Base-by-base conservation (phyloP, 2,329 filamentous ascomycete genomes). In the Pseudogymnoascus sp. region DNA sequence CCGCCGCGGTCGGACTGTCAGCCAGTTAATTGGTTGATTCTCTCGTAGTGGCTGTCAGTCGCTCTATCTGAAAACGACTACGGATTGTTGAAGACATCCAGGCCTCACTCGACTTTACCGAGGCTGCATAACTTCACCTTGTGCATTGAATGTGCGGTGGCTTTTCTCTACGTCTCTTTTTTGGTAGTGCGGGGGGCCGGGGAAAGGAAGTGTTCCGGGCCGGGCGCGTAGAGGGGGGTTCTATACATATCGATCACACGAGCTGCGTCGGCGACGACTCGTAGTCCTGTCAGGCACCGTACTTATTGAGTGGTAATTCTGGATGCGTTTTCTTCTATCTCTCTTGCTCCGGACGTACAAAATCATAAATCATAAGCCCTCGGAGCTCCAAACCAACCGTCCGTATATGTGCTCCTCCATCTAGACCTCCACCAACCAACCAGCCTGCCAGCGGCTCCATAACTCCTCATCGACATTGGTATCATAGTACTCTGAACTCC, bases 381-480 rank as follows among this genome's bases (percentile, higher is more conserved):
- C 36, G n/a, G 11, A 18, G 29, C 51, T 16, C 16, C 16, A 57
- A 34, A 54, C 5, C 26, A 54, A 31, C 47, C 47, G 4, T 18
- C 26, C 47, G 7, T 57, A 36, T 57, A 34, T 34, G 18, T 54
- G 47, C 47, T 21, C 51, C 51, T 57, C 16, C 29, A 57, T 57
- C 29, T 57, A 57, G 29, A 57, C 16, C 51, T 57, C 51, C 29
- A 34, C 16, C 51, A 36, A 14, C 51, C 51, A 57, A 36, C 51
- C 51, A 57, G 51, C 51, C 51, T 12, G 12, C n/a, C 29, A 57
- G 29, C 16, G 29, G 51, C 51, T 7, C 51, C 51, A 36, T 34
- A 57, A 57, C 51, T 57, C 51, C 51, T 34, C 51, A 36, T 57
- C 51, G 51, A 57, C 29, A 57, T 18, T 57, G 51, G 51, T 57